phyloP scores from a whole-genome alignment of 148 eudicot genomes.

The Salicornia ramosissima region DNA sequence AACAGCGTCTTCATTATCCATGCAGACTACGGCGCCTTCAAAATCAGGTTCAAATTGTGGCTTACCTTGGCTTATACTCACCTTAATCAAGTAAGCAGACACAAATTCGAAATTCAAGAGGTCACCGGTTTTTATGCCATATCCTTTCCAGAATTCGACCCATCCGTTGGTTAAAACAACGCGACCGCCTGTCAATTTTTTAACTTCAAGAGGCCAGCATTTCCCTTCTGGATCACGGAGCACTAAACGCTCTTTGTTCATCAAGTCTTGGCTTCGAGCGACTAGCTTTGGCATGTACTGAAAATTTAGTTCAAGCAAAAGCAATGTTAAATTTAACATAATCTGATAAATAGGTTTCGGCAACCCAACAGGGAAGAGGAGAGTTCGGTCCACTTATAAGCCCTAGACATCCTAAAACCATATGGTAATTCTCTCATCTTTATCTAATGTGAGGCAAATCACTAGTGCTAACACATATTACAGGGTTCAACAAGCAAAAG shows the following conservation, averaged over 20 bases:
- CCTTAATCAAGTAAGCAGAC: slow-evolving; percentile 19
- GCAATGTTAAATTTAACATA: not conserved
- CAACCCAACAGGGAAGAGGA: not conserved
- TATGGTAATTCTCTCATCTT: too few relatives aligned
- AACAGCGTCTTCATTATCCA: slow-evolving; percentile 9
- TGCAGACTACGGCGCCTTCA: not conserved
- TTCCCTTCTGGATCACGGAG: slow-evolving; percentile 29
- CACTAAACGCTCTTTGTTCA: slow-evolving; percentile 16
- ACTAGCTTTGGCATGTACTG: slow-evolving; percentile 26
- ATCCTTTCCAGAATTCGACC: slow-evolving; percentile 29
- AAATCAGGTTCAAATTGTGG: not conserved
- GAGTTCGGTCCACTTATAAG: too few relatives aligned
- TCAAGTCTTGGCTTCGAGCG: slow-evolving; percentile 14
- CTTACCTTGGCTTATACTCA: slow-evolving; percentile 12
- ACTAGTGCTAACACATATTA: too few relatives aligned
- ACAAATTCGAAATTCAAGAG: slow-evolving; percentile 19
- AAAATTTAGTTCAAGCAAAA: not conserved
- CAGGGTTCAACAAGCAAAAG: too few relatives aligned
- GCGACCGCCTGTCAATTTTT: slow-evolving; percentile 9
- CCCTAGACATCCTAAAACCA: too few relatives aligned
- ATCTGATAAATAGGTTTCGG: too few relatives aligned
- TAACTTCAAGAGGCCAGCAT: slow-evolving; percentile 30
- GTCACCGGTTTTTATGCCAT: slow-evolving; percentile 20
- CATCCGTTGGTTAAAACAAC: slow-evolving; percentile 25
- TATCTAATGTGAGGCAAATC: too few relatives aligned